These are phyloP conservation scores for Talaromyces islandicus DNA, from an alignment of 2,329 filamentous ascomycete species.

Conservation along the genomic window DNA sequence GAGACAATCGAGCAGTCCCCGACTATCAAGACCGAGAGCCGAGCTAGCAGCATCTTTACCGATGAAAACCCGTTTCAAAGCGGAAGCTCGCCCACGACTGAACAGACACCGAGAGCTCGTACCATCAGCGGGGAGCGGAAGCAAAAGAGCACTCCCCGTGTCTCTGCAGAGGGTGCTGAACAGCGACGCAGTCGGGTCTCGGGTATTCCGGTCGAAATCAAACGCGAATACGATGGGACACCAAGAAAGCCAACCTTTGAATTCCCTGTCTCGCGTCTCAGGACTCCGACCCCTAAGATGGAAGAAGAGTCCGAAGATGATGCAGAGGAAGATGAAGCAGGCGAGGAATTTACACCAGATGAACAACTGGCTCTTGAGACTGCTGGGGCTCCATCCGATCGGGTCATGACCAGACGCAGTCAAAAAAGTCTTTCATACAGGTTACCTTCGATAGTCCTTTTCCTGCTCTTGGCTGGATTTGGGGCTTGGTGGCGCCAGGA, in stretches of 20 bases:
- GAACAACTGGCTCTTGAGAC: slow-evolving; percentile 75
- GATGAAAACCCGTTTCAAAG: slow-evolving; percentile 92
- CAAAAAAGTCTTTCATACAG: slow-evolving; percentile 5
- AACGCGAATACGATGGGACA: slow-evolving; percentile 49
- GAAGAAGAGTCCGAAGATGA: slow-evolving; percentile 32
- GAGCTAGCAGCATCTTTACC: slow-evolving; percentile 66
- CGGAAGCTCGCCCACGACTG: slow-evolving; percentile 61
- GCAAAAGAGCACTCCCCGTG: slow-evolving; percentile 46
- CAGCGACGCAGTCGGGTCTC: slow-evolving; percentile 26
- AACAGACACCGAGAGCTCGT: slow-evolving; percentile 38
- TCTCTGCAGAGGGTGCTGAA: slow-evolving; percentile 28
- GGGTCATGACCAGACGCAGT: slow-evolving; percentile 51
- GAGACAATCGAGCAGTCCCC: slow-evolving; percentile 28
- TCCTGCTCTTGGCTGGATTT: slow-evolving; percentile 66
- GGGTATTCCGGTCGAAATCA: slow-evolving; percentile 28
- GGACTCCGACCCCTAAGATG: slow-evolving; percentile 17
- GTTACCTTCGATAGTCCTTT: slow-evolving; percentile 59
- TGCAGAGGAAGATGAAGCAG: slow-evolving; percentile 55
- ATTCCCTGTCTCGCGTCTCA: slow-evolving; percentile 44
- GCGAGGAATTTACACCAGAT: slow-evolving; percentile 92
- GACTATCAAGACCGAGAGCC: slow-evolving; percentile 38
- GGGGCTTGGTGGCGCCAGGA: slow-evolving; percentile 85
- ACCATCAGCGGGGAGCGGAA: slow-evolving; percentile 34
- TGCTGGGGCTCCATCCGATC: slow-evolving; percentile 52
- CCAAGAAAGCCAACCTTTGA: slow-evolving; percentile 56